These are phyloP conservation scores for Solanum etuberosum DNA, from an alignment of 257 asterid species.

Conservation along the genomic window DNA sequence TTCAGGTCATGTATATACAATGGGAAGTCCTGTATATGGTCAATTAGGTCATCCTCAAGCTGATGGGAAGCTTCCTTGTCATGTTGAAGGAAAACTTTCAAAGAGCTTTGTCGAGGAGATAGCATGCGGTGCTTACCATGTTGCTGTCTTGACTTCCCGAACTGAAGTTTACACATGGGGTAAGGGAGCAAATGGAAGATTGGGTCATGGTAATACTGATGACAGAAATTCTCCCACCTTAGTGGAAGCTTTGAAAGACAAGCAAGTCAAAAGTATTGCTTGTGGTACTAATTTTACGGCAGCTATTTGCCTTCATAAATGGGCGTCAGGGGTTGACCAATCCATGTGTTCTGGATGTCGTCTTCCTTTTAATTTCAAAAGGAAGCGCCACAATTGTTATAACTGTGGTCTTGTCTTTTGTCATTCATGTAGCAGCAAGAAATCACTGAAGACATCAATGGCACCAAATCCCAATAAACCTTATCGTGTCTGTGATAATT, in stretches of 20 bases:
- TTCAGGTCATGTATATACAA: conserved; percentile 75
- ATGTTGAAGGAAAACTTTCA: conserved; percentile 67
- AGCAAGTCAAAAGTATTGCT: conserved; percentile 82
- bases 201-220: conserved; percentile 81
- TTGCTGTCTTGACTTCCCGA: conserved; percentile 71
- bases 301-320: conserved; percentile 82
- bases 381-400: conserved; percentile 92
- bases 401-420: conserved; percentile 90
- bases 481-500: conserved; percentile 81
- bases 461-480: conserved; percentile 87
- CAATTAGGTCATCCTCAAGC: conserved; percentile 83
- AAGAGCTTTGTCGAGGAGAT: conserved; percentile 79
- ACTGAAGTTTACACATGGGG: conserved; percentile 97
- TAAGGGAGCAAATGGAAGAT: conserved; percentile 84
- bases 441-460: conserved; percentile 82
- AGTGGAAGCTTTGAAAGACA: conserved; percentile 83
- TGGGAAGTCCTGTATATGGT: conserved; percentile 93
- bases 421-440: conserved; percentile 91
- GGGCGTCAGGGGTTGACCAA: conserved; percentile 86
- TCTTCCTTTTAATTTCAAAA: conserved; percentile 70
- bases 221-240: conserved; percentile 65
- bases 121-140: conserved; percentile 93
- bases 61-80: conserved; percentile 77
- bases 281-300: conserved; percentile 85
- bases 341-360: conserved; percentile 96